Evolutionary conservation across 352 stramenopile species (phyloP), one percentile per base, ranked within the genome.

Genomic region (Pythium guiyangense): DNA sequence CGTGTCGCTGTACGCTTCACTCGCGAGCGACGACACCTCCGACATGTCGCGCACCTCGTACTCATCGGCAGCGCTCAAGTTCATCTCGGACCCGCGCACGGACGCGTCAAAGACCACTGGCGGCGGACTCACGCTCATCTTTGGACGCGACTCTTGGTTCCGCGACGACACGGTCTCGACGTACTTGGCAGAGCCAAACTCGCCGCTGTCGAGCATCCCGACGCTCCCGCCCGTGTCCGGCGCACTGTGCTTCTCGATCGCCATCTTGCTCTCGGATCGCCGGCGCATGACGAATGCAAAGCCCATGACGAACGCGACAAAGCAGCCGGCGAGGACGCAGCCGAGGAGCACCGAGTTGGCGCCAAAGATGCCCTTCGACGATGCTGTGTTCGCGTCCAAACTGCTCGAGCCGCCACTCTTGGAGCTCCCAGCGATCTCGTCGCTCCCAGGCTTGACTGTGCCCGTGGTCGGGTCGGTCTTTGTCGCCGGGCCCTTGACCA

Each of bases 211-310:
- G n/a, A 74, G 59, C 71, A 76, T 76, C n/a, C 71, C 63, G n/a
- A 64, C 64, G 34, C 62, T 55, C 1, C 54, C 67, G 1, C 59
- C 66, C 12, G 69, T 77, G 12, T 59, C 58, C 18, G 51, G 37
- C 27, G 52, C 27, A 15, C 44, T 49, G 42, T 61, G 57, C 54
- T 81, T 81, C 57, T 72, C 70, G 9, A 61, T 52, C 18, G 49
- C 49, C 54, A 67, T 68, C 35, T 61, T 62, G 35, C 60, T 56
- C 31, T 79, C 64, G 15, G 80, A 73, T 5, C 75, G 71, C 11
- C 67, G 73, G 1, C 75, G 73, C 64, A 83, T 77, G 37, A 84
- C 55, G 26, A 86, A 78, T 9, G 56, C 66, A 29, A 82, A 78
- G n/a, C 61, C 61, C 44, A 67, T 49, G 25, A 67, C 57, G 26